Conservation (phyloP, 306 rosid species). For the Pyrus betulifolia region DNA sequence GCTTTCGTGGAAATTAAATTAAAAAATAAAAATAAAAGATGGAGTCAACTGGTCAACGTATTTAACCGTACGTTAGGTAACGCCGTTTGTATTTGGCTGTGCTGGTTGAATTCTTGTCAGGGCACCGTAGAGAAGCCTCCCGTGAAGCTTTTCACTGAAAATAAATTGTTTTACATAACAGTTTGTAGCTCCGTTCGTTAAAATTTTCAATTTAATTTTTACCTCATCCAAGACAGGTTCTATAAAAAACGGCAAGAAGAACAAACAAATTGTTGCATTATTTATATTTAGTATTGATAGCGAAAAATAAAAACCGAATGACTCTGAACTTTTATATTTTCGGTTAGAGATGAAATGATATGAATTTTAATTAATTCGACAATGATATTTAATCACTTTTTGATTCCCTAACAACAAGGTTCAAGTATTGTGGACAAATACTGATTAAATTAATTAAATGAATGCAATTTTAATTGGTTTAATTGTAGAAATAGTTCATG, state of each 20-base stretch:
- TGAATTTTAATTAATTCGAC: not conserved
- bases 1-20: not conserved
- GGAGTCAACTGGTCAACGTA: not conserved
- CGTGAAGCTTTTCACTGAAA: too few species aligned
- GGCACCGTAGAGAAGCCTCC: not conserved
- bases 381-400: constrained; percentile 1
- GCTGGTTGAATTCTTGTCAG: not conserved
- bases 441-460: not conserved
- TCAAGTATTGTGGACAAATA: not conserved
- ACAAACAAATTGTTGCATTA: not conserved
- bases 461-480: not conserved
- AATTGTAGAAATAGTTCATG: too few species aligned
- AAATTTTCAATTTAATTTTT: too few species aligned
- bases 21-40: not conserved
- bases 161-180: too few species aligned
- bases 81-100: not conserved
- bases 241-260: not conserved
- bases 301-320: too few species aligned
- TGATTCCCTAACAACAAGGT: not conserved
- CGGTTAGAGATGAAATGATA: not conserved
- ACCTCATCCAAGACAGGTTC: too few species aligned
- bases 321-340: not conserved
- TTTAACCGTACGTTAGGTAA: not conserved
- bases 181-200: too few species aligned
- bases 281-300: too few species aligned